These are phyloP conservation scores for Trifolium dubium DNA, from an alignment of 306 rosid genomes.

Conservation along the genomic window DNA sequence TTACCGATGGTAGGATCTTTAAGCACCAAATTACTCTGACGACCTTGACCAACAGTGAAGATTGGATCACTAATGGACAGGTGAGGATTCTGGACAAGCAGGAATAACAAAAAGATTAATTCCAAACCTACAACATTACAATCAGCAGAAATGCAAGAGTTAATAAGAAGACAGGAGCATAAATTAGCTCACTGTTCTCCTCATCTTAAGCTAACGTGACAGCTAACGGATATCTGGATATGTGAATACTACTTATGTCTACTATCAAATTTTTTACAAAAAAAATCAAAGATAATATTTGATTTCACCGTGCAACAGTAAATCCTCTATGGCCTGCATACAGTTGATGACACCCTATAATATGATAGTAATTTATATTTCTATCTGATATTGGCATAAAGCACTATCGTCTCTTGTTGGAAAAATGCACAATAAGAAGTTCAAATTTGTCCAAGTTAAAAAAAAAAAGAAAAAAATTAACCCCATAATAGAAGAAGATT, in stretches of 20 bases:
- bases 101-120: slow-evolving; percentile 46
- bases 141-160: slow-evolving; percentile 31
- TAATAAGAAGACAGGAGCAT: slow-evolving; percentile 29
- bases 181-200: slow-evolving; percentile 16
- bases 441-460: slow-evolving; percentile 16
- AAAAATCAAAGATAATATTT: slow-evolving; percentile 6
- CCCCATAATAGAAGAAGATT: neutral
- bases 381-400: slow-evolving; percentile 12
- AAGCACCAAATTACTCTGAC: slow-evolving; percentile 70
- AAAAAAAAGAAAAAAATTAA: neutral
- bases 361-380: slow-evolving; percentile 8
- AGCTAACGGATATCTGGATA: neutral
- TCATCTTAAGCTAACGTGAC: slow-evolving; percentile 12
- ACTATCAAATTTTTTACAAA: neutral
- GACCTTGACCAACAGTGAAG: slow-evolving; percentile 85
- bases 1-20: slow-evolving; percentile 72
- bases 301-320: slow-evolving; percentile 26
- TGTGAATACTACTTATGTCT: neutral
- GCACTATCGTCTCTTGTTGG: slow-evolving; percentile 2
- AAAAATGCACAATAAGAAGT: slow-evolving; percentile 28
- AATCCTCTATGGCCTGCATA: neutral
- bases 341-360: slow-evolving; percentile 12
- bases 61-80: slow-evolving; percentile 52
- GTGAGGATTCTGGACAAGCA: slow-evolving; percentile 80
- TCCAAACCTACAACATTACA: slow-evolving; percentile 34